phyloP scores from a whole-genome alignment of 495 filamentous ascomycete genomes.

The Aspergillus saccharolyticus region DNA sequence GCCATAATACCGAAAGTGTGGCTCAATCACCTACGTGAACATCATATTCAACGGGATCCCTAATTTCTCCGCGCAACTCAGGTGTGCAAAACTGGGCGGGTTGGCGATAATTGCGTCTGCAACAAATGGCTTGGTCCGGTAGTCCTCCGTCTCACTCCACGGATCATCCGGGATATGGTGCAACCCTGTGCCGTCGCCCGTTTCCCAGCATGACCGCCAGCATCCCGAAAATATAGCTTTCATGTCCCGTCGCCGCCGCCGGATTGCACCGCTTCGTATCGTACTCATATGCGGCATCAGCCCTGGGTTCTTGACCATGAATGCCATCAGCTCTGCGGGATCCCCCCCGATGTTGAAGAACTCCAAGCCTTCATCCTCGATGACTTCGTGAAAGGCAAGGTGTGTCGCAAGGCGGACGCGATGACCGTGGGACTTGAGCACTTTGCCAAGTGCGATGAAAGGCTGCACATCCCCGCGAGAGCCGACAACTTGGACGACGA shows the following conservation, averaged over 20 bases:
- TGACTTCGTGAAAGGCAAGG: constrained; percentile 61
- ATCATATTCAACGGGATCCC: constrained; percentile 76
- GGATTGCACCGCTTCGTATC: constrained; percentile 63
- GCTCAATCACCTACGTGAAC: constrained; percentile 57
- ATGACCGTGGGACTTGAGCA: constrained; percentile 63
- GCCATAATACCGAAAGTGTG: neutral
- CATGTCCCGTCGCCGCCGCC: constrained; percentile 60
- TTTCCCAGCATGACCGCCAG: constrained; percentile 69
- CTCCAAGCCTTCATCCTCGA: constrained; percentile 65
- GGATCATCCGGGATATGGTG: constrained; percentile 24
- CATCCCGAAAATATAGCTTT: constrained; percentile 69
- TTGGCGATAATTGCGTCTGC: constrained; percentile 83
- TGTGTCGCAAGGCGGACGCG: constrained; percentile 76
- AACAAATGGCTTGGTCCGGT: constrained; percentile 56
- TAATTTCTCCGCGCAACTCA: constrained; percentile 76
- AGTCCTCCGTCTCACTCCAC: constrained; percentile 24
- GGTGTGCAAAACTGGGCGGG: constrained; percentile 74
- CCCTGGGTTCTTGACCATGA: constrained; percentile 82
- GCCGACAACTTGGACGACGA: constrained; percentile 77
- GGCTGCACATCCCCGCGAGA: constrained; percentile 77
- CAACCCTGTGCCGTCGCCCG: constrained; percentile 47
- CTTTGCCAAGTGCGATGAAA: constrained; percentile 63
- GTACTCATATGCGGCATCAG: constrained; percentile 67
- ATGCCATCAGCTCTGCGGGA: constrained; percentile 75
- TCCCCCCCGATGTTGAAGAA: constrained; percentile 80